Base-by-base conservation (phyloP, 768 basidiomycete species). In the Hemileccinum impolitum region DNA sequence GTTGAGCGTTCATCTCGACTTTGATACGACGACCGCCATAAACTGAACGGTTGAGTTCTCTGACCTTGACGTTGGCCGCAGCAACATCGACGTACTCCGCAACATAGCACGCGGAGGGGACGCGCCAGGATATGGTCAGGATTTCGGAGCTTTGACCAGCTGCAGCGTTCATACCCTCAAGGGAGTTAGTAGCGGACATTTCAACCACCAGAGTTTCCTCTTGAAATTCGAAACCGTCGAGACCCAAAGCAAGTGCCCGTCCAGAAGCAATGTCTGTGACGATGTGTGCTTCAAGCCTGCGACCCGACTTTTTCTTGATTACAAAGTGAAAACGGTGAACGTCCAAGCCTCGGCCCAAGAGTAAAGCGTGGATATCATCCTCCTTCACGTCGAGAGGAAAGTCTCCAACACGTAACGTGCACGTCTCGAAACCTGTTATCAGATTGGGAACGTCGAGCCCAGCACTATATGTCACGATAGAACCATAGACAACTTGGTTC, bases 351-450 rank as follows among this genome's bases (percentile, higher is more conserved):
- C 77, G 77, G 30, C 66, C 65, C 4, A 60, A 57, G 47, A 82
- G 74, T 9, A 82, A 62, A 0, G 67, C 64, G 6, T 49, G 64
- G 12, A 83, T 61, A 37, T 81, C 77, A 3, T 62, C 52, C 4
- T 58, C 59, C 37, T 62, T 72, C 3, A 69, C 68, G 31, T 76
- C 63, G 18, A 48, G 39, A 0, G 80, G 77, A 25, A 84, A 65
- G 47, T 75, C 74, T 43, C 64, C 68, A 39, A 84, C 63, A 2
- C 60, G 72, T 21, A 84, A 60, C 10, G 70, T 69, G 55, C 75
- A 78, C 6, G 75, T 72, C 36, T 84, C 78, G 52, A 79, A 82
- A 4, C 78, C 80, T 15, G 75, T 68, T 23, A 78, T 59, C 26
- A 80, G 52, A 28, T 67, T 59, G 34, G 62, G 63, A 34, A 84